Percentiles rank a stretch among this genome's conserved stretches.
Evolutionary conservation across 2,329 filamentous ascomycete species (phyloP).

Genomic region (Pezicula carpinea): DNA sequence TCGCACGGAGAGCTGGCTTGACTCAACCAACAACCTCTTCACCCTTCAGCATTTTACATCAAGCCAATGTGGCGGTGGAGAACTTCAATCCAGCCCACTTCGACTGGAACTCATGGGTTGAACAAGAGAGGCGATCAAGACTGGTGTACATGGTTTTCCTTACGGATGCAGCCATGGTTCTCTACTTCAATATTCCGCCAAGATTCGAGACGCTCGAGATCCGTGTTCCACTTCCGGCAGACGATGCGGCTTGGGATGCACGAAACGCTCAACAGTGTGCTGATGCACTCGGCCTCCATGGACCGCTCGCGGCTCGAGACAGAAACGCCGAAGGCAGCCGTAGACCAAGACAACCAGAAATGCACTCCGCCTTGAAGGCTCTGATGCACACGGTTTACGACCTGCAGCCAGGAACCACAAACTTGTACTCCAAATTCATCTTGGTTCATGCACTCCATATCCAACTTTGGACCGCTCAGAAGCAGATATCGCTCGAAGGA

Average conservation of each 20-base stretch:
- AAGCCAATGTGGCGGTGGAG: slow-evolving; percentile 43
- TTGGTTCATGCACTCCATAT: slow-evolving; percentile 65
- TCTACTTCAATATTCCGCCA: slow-evolving; percentile 67
- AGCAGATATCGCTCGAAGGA: slow-evolving; percentile 32
- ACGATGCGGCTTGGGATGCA: slow-evolving; percentile 73
- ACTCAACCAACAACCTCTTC: slow-evolving; percentile 47
- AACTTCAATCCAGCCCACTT: slow-evolving; percentile 48
- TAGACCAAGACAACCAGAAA: slow-evolving; percentile 58
- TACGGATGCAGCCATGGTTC: slow-evolving; percentile 57
- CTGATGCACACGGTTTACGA: slow-evolving; percentile 54
- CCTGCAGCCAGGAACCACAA: slow-evolving; percentile 62
- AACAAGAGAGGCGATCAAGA: slow-evolving; percentile 65
- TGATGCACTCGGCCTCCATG: slow-evolving; percentile 59
- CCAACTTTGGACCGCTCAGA: slow-evolving; percentile 50
- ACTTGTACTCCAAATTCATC: slow-evolving; percentile 70
- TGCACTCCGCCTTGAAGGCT: slow-evolving; percentile 56
- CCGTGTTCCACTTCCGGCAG: slow-evolving; percentile 62
- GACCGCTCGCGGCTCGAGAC: slow-evolving; percentile 47
- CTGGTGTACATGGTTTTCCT: slow-evolving; percentile 62
- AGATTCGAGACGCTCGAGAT: slow-evolving; percentile 62
- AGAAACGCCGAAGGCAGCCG: slow-evolving; percentile 59
- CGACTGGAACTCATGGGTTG: slow-evolving; percentile 63
- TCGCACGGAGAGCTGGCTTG: slow-evolving; percentile 54
- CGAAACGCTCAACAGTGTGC: slow-evolving; percentile 54
- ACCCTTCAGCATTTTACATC: slow-evolving; percentile 56